These are phyloP conservation scores for Cercospora sp. DNA, from an alignment of 2,329 filamentous ascomycete species.

Conservation along the genomic window DNA sequence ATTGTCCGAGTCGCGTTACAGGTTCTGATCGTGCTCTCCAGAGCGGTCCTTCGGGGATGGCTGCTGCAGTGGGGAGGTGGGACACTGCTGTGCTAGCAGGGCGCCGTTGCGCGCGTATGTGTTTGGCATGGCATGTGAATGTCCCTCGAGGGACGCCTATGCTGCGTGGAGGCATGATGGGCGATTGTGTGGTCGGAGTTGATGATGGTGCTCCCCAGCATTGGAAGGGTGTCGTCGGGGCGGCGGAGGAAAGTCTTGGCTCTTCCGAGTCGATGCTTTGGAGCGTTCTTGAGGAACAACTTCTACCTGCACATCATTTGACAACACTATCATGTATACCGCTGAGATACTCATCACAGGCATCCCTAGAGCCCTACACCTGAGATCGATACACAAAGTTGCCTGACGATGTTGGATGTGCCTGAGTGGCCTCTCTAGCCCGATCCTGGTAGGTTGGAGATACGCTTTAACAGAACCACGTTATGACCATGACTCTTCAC, in stretches of 20 bases:
- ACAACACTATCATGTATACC: not conserved
- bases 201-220: not conserved
- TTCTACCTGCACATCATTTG: too few relatives aligned
- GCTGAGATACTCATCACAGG: not conserved
- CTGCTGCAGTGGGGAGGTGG: conserved; percentile 10
- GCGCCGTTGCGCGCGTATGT: conserved; percentile 16
- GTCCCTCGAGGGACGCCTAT: conserved; percentile 17
- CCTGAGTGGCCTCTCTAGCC: not conserved
- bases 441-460: not conserved
- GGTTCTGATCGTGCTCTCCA: conserved; percentile 24
- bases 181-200: not conserved
- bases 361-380: accelerated
- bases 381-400: not conserved
- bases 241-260: not conserved
- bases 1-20: conserved; percentile 21
- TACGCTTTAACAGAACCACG: not conserved
- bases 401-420: not conserved
- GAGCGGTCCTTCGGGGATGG: conserved; percentile 16
- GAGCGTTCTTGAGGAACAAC: not conserved
- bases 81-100: conserved; percentile 16
- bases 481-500: not conserved
- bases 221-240: not conserved
- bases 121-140: conserved; percentile 20
- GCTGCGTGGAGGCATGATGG: conserved; percentile 20
- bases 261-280: not conserved